Conservation (phyloP, 495 filamentous ascomycete species). For the Tuber microsphaerosporum region DNA sequence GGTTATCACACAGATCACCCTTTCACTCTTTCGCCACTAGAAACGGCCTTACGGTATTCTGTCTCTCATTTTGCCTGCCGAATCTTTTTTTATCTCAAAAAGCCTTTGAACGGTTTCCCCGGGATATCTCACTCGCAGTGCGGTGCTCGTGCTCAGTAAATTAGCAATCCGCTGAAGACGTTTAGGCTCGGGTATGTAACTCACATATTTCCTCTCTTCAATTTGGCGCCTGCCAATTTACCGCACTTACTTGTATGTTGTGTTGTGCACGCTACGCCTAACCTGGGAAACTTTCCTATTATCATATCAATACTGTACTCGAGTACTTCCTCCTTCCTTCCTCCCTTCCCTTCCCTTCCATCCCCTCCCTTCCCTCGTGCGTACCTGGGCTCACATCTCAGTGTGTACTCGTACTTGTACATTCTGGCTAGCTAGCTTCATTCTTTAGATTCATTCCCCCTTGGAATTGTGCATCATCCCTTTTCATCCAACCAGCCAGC, state of each 20-base stretch:
- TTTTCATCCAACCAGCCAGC: background rate
- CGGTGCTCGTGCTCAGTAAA: conserved; percentile 6
- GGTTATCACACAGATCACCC: background rate
- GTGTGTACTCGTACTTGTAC: background rate
- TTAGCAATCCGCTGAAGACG: background rate
- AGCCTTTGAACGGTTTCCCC: conserved; percentile 6
- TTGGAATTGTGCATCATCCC: background rate
- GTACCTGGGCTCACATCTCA: background rate
- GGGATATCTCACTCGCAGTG: conserved; percentile 19
- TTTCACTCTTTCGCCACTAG: conserved; percentile 5
- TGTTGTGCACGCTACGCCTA: background rate
- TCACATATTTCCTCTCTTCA: background rate
- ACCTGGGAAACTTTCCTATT: conserved; percentile 4
- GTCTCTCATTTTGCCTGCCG: background rate
- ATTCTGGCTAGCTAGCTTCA: conserved; percentile 5
- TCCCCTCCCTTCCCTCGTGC: background rate
- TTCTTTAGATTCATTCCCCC: conserved; percentile 2
- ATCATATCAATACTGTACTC: background rate
- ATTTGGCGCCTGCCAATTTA: background rate
- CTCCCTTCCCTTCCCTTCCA: background rate
- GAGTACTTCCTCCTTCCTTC: background rate
- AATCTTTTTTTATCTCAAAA: conserved; percentile 7
- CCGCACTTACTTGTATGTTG: no score
- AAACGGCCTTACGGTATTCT: conserved; percentile 1
- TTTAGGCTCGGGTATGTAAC: background rate